Evolutionary conservation across 495 filamentous ascomycete genomes (phyloP).

Genomic region (Cetradonia linearis): DNA sequence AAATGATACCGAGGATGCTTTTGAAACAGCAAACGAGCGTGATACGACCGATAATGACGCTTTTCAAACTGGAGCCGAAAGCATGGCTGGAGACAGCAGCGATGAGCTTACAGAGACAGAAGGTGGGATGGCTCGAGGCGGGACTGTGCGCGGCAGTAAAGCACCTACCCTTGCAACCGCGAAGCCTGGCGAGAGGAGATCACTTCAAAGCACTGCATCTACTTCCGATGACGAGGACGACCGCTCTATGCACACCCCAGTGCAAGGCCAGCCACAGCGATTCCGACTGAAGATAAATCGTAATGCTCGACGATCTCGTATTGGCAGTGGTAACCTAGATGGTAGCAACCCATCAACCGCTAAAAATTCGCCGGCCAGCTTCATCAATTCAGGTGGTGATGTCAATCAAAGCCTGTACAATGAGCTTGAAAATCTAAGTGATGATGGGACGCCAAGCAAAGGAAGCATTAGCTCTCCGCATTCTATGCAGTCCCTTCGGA

Average conservation of each 20-base stretch:
- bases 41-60: constrained; percentile 76
- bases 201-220: constrained; percentile 81
- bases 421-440: constrained; percentile 72
- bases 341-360: constrained; percentile 42
- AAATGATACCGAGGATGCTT: constrained; percentile 74
- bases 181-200: constrained; percentile 49
- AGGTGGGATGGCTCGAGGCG: constrained; percentile 38
- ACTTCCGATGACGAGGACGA: constrained; percentile 74
- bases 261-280: constrained; percentile 51
- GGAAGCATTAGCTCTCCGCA: constrained; percentile 35
- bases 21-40: constrained; percentile 75
- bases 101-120: constrained; percentile 87
- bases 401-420: constrained; percentile 77
- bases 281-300: constrained; percentile 62
- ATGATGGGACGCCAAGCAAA: constrained; percentile 38
- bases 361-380: constrained; percentile 49
- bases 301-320: constrained; percentile 50
- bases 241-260: constrained; percentile 46
- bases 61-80: constrained; percentile 84
- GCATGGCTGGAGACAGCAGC: constrained; percentile 66
- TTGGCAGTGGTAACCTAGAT: constrained; percentile 54
- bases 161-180: constrained; percentile 35
- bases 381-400: constrained; percentile 42
- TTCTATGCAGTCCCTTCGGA: constrained; percentile 22
- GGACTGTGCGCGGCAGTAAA: constrained; percentile 25